Evolutionary conservation across 768 basidiomycete species (phyloP).

Genomic region (Rhizopogon vinicolor): DNA sequence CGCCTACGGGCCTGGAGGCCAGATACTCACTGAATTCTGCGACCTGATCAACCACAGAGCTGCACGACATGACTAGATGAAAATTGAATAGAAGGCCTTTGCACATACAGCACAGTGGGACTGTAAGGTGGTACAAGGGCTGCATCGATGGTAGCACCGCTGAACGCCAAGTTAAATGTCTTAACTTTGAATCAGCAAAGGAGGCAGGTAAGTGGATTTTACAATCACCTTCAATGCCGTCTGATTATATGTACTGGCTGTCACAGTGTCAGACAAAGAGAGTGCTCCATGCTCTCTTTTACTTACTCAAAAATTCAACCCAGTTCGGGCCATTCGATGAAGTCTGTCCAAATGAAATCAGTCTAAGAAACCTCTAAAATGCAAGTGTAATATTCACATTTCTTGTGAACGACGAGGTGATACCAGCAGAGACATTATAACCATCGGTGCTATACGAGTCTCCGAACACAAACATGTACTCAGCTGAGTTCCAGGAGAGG

Average conservation of each 20-base stretch:
- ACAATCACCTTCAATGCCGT: slow-evolving; percentile 41
- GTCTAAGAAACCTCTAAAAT: not conserved
- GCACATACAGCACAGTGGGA: slow-evolving; percentile 48
- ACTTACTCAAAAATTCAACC: slow-evolving; percentile 48
- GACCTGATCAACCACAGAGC: slow-evolving; percentile 47
- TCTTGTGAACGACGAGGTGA: slow-evolving; percentile 46
- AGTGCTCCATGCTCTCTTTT: not conserved
- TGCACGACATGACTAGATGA: slow-evolving; percentile 1
- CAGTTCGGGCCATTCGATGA: slow-evolving; percentile 63
- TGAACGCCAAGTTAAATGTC: slow-evolving; percentile 64
- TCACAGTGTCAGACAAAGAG: slow-evolving; percentile 1
- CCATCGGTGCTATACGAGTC: slow-evolving; percentile 61
- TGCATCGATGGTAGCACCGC: slow-evolving; percentile 62
- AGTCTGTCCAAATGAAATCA: slow-evolving; percentile 31
- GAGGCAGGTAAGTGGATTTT: not conserved
- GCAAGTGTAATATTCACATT: slow-evolving; percentile 32
- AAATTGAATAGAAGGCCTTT: not conserved
- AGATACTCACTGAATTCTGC: slow-evolving; percentile 47
- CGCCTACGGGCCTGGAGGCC: slow-evolving; percentile 42
- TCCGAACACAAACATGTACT: slow-evolving; percentile 58
- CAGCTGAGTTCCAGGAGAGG: slow-evolving; percentile 45
- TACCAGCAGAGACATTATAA: slow-evolving; percentile 48
- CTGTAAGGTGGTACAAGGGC: slow-evolving; percentile 49
- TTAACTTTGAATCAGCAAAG: slow-evolving; percentile 16
- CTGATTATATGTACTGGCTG: slow-evolving; percentile 52